Base-by-base conservation (phyloP, 768 basidiomycete genomes). In the Neoboletus magnificus region DNA sequence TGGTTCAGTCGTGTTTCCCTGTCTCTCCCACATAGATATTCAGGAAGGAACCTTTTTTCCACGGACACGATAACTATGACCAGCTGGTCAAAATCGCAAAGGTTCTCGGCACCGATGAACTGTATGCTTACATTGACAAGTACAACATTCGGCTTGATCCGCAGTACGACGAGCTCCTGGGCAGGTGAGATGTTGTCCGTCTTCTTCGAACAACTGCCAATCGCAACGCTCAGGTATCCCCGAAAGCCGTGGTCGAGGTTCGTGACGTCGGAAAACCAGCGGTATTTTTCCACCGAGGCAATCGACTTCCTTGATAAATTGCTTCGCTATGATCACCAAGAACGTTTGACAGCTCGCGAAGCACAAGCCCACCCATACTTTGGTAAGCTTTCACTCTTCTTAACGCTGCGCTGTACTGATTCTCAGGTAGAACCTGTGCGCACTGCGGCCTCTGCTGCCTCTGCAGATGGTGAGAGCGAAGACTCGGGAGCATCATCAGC, bases 21-120 rank as follows among this genome's bases (percentile, higher is more conserved):
- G 53, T 29, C 55, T 25, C 25, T 41, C 39, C 42, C 40, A 30
- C 51, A 22, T 61, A 98, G 95, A 98, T 98, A 66, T 98, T 98
- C 83, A 86, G 96, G 63, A 98, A 98, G 72, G 96, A 98, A 71
- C 96, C 96, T 23, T 97, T 98, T 78, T 98, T 98, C 83, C 96
- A 98, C 66, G 96, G 96, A 16, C 95, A 97, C 68, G 95, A 98
- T 74, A 98, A 98, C 74, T 96, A 96, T 66, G 96, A 98, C 74
- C 96, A 98, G 69, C 77, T 98, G 55, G 95, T 96, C 68, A 98
- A 97, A 77, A 98, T 98, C 61, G 87, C 93, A 52, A 98, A 98
- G 77, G 94, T 98, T 48, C 79, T 98, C 57, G 96, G 96, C 43
- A 98, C 96, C 5, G 96, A 98, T 62, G 96, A 96, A 65, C 74